These are phyloP conservation scores for Boletus sp. DNA, from an alignment of 1,284 basidiomycete species.

Conservation along the genomic window DNA sequence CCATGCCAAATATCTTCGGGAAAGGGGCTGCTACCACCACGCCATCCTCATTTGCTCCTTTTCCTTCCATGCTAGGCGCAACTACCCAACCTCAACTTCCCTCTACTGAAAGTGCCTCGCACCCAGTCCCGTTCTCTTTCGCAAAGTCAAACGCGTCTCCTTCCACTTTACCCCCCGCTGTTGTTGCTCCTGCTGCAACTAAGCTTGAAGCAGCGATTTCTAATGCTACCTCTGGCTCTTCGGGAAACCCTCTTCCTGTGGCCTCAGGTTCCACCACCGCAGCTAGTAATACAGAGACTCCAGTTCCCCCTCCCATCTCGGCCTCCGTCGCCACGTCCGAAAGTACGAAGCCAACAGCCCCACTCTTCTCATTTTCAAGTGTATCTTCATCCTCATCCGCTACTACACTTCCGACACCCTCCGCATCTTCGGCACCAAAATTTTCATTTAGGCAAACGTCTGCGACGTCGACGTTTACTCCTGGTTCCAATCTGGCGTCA, in stretches of 20 bases:
- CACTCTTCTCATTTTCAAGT: slow-evolving; percentile 22
- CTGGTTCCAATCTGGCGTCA: slow-evolving; percentile 10
- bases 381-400: slow-evolving; percentile 13
- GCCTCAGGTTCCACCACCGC: slow-evolving; percentile 25
- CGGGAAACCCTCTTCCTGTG: slow-evolving; percentile 15
- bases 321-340: slow-evolving; percentile 9
- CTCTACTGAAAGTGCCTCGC: slow-evolving; percentile 8
- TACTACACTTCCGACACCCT: slow-evolving; percentile 1
- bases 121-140: slow-evolving; percentile 19
- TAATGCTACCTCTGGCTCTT: slow-evolving; percentile 2
- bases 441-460: slow-evolving; percentile 29
- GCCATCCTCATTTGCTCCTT: slow-evolving; percentile 1
- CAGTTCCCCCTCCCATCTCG: slow-evolving; percentile 6
- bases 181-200: not conserved
- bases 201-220: slow-evolving; percentile 14
- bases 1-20: slow-evolving; percentile 26
- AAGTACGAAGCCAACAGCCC: slow-evolving; percentile 15
- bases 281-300: slow-evolving; percentile 10
- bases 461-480: slow-evolving; percentile 9
- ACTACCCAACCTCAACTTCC: slow-evolving; percentile 10
- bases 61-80: slow-evolving; percentile 5
- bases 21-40: slow-evolving; percentile 11
- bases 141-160: slow-evolving; percentile 14
- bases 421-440: slow-evolving; percentile 15
- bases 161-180: not conserved